Percentiles rank a stretch among this genome's conserved stretches.
phyloP scores from a whole-genome alignment of 345 rosid genomes.

The Euphorbia peplus region DNA sequence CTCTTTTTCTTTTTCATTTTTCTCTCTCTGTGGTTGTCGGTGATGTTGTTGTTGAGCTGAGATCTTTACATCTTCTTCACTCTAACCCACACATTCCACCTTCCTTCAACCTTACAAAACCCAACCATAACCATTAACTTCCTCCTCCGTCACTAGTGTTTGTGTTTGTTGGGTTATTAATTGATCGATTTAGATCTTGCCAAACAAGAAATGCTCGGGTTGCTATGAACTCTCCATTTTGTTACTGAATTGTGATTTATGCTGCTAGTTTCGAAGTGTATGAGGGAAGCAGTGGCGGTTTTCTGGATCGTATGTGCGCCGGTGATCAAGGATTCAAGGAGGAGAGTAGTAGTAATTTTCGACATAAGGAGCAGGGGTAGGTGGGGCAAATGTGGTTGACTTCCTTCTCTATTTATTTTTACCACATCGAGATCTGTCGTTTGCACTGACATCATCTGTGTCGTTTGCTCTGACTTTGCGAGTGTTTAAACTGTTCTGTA shows the following conservation, averaged over 20 bases:
- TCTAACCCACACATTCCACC: slow-evolving; percentile 8
- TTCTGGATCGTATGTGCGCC: slow-evolving; percentile 29
- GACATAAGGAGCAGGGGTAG: slow-evolving; percentile 61
- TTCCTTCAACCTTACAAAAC: not conserved
- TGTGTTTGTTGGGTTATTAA: not conserved
- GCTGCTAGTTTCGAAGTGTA: slow-evolving; percentile 33
- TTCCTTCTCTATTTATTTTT: not conserved
- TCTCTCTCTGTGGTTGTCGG: slow-evolving; percentile 50
- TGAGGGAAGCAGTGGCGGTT: slow-evolving; percentile 47
- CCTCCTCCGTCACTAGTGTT: not conserved
- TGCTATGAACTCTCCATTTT: slow-evolving; percentile 6
- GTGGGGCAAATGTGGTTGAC: slow-evolving; percentile 86
- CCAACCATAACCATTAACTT: not conserved
- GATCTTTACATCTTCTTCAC: slow-evolving; percentile 28
- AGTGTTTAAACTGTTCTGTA: no score
- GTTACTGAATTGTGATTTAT: slow-evolving; percentile 27
- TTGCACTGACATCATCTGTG: no score
- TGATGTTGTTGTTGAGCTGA: slow-evolving; percentile 67
- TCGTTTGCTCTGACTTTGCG: no score
- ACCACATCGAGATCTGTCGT: no score
- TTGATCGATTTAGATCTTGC: not conserved
- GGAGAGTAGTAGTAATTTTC: slow-evolving; percentile 52
- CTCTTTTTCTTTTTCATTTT: not conserved
- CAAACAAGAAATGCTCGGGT: not conserved
- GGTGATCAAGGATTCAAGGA: slow-evolving; percentile 36